Evolutionary conservation across 1,284 basidiomycete species (phyloP).

Genomic region (Quambalaria eucalypti): DNA sequence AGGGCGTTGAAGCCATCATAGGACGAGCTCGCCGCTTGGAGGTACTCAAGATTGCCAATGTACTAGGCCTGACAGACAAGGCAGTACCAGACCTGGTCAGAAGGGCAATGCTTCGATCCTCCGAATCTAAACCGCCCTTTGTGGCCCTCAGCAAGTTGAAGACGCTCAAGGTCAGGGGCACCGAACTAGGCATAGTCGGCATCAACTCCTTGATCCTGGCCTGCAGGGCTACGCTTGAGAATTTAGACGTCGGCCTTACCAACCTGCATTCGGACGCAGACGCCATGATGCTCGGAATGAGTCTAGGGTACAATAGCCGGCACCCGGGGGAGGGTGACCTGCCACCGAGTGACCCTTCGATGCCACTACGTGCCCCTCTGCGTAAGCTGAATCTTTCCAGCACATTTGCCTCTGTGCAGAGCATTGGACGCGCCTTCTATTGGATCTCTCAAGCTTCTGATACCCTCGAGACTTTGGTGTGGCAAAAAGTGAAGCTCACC

Average conservation of each 20-base stretch:
- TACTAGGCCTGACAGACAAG: not conserved
- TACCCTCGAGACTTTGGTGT: too few species aligned
- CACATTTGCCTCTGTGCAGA: too few species aligned
- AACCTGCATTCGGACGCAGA: not conserved
- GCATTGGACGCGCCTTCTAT: too few species aligned
- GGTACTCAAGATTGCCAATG: not conserved
- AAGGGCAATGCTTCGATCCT: not conserved
- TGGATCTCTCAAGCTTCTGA: too few species aligned
- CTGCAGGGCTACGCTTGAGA: not conserved
- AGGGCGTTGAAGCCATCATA: not conserved
- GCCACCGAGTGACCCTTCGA: not conserved
- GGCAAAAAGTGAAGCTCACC: too few species aligned
- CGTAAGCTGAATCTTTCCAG: not conserved
- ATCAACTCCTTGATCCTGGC: not conserved
- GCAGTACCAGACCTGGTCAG: not conserved
- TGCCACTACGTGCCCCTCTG: not conserved
- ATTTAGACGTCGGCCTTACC: not conserved
- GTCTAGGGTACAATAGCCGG: not conserved
- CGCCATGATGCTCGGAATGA: not conserved
- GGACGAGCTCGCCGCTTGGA: not conserved
- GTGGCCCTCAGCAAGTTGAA: not conserved
- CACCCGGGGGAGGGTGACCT: too few species aligned
- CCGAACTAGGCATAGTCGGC: not conserved
- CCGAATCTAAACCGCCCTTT: not conserved
- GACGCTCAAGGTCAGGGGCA: not conserved